A percentile compares a stretch with the other conserved stretches of the same genome.
These are phyloP conservation scores for Rhodamnia rubescens DNA, from an alignment of 345 rosid species.

Conservation along the genomic window DNA sequence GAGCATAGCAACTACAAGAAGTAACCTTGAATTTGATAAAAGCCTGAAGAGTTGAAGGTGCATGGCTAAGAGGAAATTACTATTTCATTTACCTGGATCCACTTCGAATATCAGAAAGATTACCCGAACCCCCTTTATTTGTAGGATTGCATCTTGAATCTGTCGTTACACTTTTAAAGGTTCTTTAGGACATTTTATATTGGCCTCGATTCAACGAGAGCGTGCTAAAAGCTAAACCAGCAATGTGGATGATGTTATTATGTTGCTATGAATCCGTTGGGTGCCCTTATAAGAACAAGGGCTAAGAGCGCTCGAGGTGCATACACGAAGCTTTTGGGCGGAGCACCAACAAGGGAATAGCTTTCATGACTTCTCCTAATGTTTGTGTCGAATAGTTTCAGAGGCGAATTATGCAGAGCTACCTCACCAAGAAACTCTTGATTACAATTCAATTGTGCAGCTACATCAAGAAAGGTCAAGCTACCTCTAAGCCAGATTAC, in stretches of 20 bases:
- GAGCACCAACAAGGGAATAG: no score
- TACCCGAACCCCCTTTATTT: no score
- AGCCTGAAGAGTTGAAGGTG: background rate
- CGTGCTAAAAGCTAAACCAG: background rate
- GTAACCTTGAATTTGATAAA: background rate
- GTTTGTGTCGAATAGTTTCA: background rate
- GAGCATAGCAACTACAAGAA: background rate
- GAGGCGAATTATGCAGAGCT: background rate
- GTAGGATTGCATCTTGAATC: no score
- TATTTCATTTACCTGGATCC: background rate
- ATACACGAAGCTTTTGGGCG: no score
- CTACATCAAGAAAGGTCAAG: background rate
- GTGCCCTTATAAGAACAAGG: background rate
- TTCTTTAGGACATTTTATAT: background rate
- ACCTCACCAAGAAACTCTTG: background rate
- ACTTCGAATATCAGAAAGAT: no score
- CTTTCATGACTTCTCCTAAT: background rate
- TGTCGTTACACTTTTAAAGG: background rate
- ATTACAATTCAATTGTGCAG: no score
- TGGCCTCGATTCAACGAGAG: background rate
- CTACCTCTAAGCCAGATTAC: background rate
- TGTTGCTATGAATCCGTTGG: background rate
- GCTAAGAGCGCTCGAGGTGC: no score
- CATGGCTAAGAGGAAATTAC: background rate
- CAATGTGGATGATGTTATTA: background rate